phyloP scores from a whole-genome alignment of 495 filamentous ascomycete species.

The Aspergillus carlsbadensis region DNA sequence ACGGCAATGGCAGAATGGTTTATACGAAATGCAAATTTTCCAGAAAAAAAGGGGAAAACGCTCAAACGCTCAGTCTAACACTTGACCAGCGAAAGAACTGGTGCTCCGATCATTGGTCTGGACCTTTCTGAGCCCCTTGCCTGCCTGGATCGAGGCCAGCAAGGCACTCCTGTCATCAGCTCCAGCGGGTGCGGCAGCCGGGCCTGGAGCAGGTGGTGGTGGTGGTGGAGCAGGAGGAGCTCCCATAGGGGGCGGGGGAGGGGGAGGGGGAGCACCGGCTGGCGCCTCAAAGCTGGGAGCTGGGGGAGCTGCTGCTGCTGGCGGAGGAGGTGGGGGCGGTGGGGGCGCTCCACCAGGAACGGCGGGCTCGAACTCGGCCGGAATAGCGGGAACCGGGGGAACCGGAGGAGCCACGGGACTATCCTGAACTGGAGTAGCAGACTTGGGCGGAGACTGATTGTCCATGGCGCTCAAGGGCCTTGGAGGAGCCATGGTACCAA shows the following conservation, averaged over 20 bases:
- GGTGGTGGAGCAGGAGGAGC: constrained; percentile 43
- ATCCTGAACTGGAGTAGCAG: constrained; percentile 39
- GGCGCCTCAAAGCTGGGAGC: constrained; percentile 35
- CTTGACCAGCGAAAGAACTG: constrained; percentile 67
- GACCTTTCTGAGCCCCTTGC: constrained; percentile 75
- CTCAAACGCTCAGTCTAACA: constrained; percentile 38
- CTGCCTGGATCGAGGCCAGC: constrained; percentile 76
- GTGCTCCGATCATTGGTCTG: constrained; percentile 81
- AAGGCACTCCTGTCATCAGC: constrained; percentile 58
- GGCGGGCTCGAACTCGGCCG: constrained; percentile 12
- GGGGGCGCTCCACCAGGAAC: constrained; percentile 24
- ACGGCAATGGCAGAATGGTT: too few species aligned
- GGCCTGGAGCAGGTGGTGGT: constrained; percentile 47
- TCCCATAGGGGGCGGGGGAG: constrained; percentile 42
- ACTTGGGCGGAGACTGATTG: constrained; percentile 54
- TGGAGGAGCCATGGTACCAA: constrained; percentile 96
- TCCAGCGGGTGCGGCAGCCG: constrained; percentile 46
- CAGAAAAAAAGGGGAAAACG: constrained; percentile 5
- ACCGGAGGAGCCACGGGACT: constrained; percentile 29
- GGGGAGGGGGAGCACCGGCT: constrained; percentile 35
- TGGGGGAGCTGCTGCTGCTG: constrained; percentile 16
- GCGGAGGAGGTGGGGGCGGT: constrained; percentile 35
- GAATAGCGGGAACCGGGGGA: constrained; percentile 4
- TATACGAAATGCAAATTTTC: background rate
- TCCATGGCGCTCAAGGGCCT: constrained; percentile 82